A percentile compares a stretch with the other conserved stretches of the same genome.
phyloP scores from a whole-genome alignment of 2,329 filamentous ascomycete species.

The Fusarium nisikadoi region DNA sequence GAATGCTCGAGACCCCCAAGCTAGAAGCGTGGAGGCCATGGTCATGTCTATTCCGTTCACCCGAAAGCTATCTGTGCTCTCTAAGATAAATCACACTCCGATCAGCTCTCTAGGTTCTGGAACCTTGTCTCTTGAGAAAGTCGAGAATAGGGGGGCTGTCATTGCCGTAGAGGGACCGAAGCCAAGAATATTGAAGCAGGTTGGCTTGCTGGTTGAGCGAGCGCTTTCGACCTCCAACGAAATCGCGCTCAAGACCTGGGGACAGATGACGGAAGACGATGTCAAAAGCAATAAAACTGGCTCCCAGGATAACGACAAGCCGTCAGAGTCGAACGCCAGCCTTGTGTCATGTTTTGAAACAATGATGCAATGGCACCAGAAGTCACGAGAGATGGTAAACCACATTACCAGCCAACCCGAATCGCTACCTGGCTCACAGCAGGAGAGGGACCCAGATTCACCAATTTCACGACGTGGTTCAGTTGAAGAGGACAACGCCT shows the following conservation, averaged over 20 bases:
- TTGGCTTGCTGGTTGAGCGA: conserved; percentile 72
- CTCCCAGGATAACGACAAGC: conserved; percentile 27
- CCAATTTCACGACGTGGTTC: conserved; percentile 23
- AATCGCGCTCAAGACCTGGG: conserved; percentile 57
- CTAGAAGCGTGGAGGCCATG: conserved; percentile 70
- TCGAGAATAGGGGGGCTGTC: conserved; percentile 75
- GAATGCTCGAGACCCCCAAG: conserved; percentile 45
- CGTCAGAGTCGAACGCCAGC: conserved; percentile 49
- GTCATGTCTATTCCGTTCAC: conserved; percentile 80
- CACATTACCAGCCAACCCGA: conserved; percentile 54
- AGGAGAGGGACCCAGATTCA: conserved; percentile 6
- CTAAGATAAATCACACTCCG: conserved; percentile 76
- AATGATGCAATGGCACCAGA: conserved; percentile 79
- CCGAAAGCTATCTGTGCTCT: conserved; percentile 80
- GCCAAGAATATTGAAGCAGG: conserved; percentile 58
- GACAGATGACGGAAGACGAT: conserved; percentile 46
- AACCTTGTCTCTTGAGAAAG: conserved; percentile 27
- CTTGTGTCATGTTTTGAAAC: conserved; percentile 72
- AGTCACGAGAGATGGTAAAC: conserved; percentile 74
- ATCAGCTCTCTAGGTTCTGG: conserved; percentile 56
- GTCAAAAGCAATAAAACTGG: conserved; percentile 10
- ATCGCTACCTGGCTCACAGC: conserved; percentile 14
- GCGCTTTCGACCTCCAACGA: conserved; percentile 64
- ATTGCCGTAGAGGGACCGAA: conserved; percentile 85
- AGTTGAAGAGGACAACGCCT: conserved; percentile 9